Evolutionary conservation across 2,329 filamentous ascomycete genomes (phyloP), one percentile per base, ranked within the genome.

Genomic region (Alternaria atra): DNA sequence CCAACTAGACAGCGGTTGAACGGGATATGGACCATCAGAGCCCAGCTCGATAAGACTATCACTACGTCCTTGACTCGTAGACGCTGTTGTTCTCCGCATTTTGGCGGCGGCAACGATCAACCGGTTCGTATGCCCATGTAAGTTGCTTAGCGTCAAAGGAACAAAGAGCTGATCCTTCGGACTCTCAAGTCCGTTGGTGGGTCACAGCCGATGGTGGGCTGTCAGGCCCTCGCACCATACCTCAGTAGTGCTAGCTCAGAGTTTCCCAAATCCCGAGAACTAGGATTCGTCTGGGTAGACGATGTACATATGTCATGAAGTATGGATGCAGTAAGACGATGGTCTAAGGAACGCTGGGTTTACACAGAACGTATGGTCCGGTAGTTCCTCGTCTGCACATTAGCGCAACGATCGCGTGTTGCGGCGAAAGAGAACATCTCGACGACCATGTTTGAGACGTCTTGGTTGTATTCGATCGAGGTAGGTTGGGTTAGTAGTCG

Each of bases 11-110:
- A 53, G 48, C 48, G 30, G 51, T 29, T 34, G 29, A 34, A 37
- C 15, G 20, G 25, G 39, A 29, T 25, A 37, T 58, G 30, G 40
- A 46, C 12, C 48, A 30, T 32, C 43, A 48, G 10, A 43, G 37
- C 25, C 47, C 39, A 39, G 48, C 27, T 58, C 39, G 55, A 58
- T 58, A 58, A 52, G 55, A 53, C 55, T 25, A 53, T 29, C 37
- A 46, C 23, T 47, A 23, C 3, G 10, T 8, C 32, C 55, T 44
- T 44, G 50, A 46, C 55, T 39, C 48, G 48, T 6, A 15, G 25
- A 8, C 20, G 48, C 15, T 42, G 32, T 39, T 6, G 13, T 58
- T 37, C 42, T 46, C 55, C 48, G 35, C 40, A 27, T 30, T 39
- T 20, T 53, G 48, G 39, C 25, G 40, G 23, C 40, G 40, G 48